Conservation (phyloP, 1,284 basidiomycete genomes). For the Fomitopsis schrenkii region DNA sequence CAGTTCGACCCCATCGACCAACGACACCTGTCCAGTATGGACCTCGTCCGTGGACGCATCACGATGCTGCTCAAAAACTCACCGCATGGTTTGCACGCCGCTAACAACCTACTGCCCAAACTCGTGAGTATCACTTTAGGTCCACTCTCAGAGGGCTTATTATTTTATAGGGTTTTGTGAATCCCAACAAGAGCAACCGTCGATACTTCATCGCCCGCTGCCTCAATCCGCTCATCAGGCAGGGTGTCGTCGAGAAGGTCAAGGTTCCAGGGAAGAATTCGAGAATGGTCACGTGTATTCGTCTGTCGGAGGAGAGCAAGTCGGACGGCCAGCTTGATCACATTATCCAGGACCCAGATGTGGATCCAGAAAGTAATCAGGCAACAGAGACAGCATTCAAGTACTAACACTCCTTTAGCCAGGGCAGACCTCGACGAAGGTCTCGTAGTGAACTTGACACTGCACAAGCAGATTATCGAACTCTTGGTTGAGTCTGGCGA, state of each 20-base stretch:
- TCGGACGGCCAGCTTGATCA: background rate
- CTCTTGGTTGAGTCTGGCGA: slow-evolving; percentile 62
- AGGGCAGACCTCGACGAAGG: slow-evolving; percentile 11
- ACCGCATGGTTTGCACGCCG: slow-evolving; percentile 60
- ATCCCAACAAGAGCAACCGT: slow-evolving; percentile 68
- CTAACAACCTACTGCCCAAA: slow-evolving; percentile 64
- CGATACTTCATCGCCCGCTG: slow-evolving; percentile 69
- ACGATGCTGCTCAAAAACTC: slow-evolving; percentile 65
- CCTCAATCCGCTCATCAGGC: slow-evolving; percentile 62
- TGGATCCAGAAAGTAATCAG: slow-evolving; percentile 4
- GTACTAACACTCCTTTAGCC: background rate
- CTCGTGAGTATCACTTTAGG: slow-evolving; percentile 44
- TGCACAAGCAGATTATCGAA: slow-evolving; percentile 74
- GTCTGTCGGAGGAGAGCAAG: slow-evolving; percentile 40
- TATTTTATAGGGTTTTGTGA: slow-evolving; percentile 60
- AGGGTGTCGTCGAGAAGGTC: slow-evolving; percentile 71
- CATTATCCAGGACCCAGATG: background rate
- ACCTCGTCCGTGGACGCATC: slow-evolving; percentile 62
- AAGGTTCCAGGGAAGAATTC: slow-evolving; percentile 47
- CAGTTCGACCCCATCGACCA: slow-evolving; percentile 72
- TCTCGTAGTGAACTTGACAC: slow-evolving; percentile 56
- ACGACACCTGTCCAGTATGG: slow-evolving; percentile 68
- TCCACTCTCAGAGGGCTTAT: background rate
- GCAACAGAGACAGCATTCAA: no score
- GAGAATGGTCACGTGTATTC: slow-evolving; percentile 56